These are phyloP conservation scores for Asterophora parasitica DNA, from an alignment of 768 basidiomycete species.

Conservation along the genomic window DNA sequence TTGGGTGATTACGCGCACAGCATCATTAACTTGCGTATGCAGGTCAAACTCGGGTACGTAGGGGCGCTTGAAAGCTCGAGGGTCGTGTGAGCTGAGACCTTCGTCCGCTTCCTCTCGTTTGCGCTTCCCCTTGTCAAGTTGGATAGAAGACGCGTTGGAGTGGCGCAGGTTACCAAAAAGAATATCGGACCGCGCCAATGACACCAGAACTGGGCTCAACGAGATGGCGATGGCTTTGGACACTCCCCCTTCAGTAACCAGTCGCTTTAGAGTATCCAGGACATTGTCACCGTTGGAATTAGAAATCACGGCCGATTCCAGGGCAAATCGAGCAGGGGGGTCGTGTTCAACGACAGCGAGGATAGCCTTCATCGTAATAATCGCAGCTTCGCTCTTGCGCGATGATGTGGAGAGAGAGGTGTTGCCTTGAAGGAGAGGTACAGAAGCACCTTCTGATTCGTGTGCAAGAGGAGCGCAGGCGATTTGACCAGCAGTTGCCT, in stretches of 20 bases:
- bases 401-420: conserved; percentile 17
- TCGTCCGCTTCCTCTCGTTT: conserved; percentile 58
- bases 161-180: conserved; percentile 64
- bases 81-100: conserved; percentile 26
- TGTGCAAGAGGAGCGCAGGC: conserved; percentile 16
- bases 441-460: not conserved
- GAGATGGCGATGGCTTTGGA: conserved; percentile 49
- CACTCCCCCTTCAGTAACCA: conserved; percentile 43
- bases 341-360: conserved; percentile 56
- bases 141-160: conserved; percentile 56
- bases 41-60: conserved; percentile 42
- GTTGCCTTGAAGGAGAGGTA: conserved; percentile 1
- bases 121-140: conserved; percentile 71
- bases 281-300: conserved; percentile 45
- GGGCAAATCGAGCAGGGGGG: conserved; percentile 46
- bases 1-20: conserved; percentile 51
- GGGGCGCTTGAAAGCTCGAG: conserved; percentile 39
- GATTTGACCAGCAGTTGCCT: conserved; percentile 43
- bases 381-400: conserved; percentile 51
- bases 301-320: conserved; percentile 49
- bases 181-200: conserved; percentile 58
- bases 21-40: conserved; percentile 53
- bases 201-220: conserved; percentile 58
- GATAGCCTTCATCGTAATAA: conserved; percentile 63
- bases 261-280: conserved; percentile 48